Conservation (phyloP, 805 yeast genomes). For the Saccharomycopsis sp. region DNA sequence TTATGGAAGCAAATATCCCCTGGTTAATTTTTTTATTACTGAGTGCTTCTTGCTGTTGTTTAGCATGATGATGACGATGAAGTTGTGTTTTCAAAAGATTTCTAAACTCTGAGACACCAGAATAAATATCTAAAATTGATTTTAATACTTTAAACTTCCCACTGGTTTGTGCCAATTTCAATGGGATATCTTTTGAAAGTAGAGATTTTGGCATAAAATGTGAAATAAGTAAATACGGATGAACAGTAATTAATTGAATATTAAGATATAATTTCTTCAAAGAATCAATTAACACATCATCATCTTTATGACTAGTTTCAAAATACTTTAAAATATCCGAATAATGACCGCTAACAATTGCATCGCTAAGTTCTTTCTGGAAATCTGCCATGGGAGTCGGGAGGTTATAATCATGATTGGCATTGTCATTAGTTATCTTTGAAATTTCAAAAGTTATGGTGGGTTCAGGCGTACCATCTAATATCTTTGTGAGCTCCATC, state of each 20-base stretch:
- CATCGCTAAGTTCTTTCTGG: constrained; percentile 85
- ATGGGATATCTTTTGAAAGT: constrained; percentile 62
- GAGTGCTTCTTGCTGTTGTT: neutral
- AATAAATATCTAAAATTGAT: constrained; percentile 47
- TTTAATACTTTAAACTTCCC: constrained; percentile 75
- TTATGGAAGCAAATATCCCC: constrained; percentile 9
- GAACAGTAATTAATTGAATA: constrained; percentile 75
- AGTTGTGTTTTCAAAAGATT: constrained; percentile 10
- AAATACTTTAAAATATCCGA: constrained; percentile 84
- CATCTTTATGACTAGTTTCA: constrained; percentile 45
- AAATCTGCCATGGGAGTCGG: constrained; percentile 81
- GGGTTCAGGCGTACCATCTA: constrained; percentile 83
- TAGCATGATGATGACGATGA: neutral
- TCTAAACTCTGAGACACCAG: constrained; percentile 33
- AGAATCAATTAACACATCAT: constrained; percentile 62
- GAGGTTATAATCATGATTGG: constrained; percentile 58
- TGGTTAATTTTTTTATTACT: constrained; percentile 15
- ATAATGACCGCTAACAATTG: constrained; percentile 85
- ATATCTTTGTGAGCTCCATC: constrained; percentile 70
- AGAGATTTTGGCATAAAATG: constrained; percentile 82
- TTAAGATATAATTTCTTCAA: constrained; percentile 69
- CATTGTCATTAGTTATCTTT: constrained; percentile 26
- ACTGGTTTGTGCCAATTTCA: constrained; percentile 64
- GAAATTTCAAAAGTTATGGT: constrained; percentile 13
- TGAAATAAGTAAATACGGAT: constrained; percentile 78